Conservation (phyloP, 495 filamentous ascomycete species). For the Trypethelium eluteriae region DNA sequence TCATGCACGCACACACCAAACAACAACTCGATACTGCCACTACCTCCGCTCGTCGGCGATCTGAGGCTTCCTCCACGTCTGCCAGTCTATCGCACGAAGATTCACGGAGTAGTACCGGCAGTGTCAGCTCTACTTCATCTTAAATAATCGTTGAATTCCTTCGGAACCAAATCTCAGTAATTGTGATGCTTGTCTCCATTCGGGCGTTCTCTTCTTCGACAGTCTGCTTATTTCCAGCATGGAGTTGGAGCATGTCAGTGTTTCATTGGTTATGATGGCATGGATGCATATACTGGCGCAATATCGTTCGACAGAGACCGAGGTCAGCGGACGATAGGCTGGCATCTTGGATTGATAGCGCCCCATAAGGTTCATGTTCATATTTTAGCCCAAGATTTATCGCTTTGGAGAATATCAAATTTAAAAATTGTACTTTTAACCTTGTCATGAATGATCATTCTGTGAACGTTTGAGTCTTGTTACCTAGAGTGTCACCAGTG, state of each 20-base stretch:
- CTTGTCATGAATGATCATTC: too few species aligned
- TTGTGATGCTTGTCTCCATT: too few species aligned
- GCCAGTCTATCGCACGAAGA: not conserved
- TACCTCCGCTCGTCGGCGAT: slow-evolving; percentile 20
- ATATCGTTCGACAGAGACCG: not conserved
- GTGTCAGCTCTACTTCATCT: not conserved
- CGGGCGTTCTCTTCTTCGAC: not conserved
- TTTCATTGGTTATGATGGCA: not conserved
- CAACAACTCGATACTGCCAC: slow-evolving; percentile 26
- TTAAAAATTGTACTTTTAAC: too few species aligned
- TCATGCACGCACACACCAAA: slow-evolving; percentile 30
- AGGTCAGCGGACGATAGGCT: not conserved
- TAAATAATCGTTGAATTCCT: not conserved
- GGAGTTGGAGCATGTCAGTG: not conserved
- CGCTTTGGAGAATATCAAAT: too few species aligned
- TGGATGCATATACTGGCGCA: not conserved
- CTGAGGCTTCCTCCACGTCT: not conserved
- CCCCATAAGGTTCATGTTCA: too few species aligned
- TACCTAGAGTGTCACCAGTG: too few species aligned
- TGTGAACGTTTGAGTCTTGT: too few species aligned
- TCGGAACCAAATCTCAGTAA: not conserved
- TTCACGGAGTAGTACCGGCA: not conserved
- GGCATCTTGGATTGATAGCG: too few species aligned
- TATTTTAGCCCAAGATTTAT: too few species aligned
- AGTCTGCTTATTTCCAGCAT: not conserved